Conservation (phyloP, 2,329 filamentous ascomycete genomes). For the Fusarium sp. region DNA sequence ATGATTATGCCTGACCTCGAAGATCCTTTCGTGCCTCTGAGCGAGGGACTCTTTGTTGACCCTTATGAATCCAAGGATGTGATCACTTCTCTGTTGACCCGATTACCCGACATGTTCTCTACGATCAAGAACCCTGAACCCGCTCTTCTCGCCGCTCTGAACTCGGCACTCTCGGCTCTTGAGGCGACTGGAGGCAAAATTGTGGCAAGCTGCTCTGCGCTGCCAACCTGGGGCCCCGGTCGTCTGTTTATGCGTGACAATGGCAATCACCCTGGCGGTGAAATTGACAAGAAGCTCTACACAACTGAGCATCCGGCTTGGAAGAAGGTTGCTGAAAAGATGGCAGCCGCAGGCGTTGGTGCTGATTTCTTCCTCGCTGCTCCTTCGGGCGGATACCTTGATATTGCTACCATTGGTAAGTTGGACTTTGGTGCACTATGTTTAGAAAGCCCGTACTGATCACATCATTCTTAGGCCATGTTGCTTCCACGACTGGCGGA, state of each 20-base stretch:
- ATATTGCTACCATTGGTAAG: slow-evolving; percentile 89
- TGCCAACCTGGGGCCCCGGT: slow-evolving; percentile 92
- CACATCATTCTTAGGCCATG: slow-evolving; percentile 68
- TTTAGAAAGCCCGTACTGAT: not conserved
- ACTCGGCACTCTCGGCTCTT: slow-evolving; percentile 84
- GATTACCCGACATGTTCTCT: slow-evolving; percentile 87
- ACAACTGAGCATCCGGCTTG: slow-evolving; percentile 89
- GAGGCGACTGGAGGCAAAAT: slow-evolving; percentile 92
- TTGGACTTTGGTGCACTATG: not conserved
- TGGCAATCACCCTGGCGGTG: slow-evolving; percentile 83
- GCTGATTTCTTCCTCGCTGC: slow-evolving; percentile 95
- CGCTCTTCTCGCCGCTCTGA: slow-evolving; percentile 84
- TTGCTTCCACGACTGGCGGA: slow-evolving; percentile 89
- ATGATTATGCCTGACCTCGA: slow-evolving; percentile 98
- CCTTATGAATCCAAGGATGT: slow-evolving; percentile 88
- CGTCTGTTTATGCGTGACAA: slow-evolving; percentile 88
- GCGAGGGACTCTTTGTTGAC: slow-evolving; percentile 93
- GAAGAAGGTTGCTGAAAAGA: slow-evolving; percentile 86
- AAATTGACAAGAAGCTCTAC: slow-evolving; percentile 91
- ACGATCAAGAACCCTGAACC: slow-evolving; percentile 91
- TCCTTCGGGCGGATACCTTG: slow-evolving; percentile 88
- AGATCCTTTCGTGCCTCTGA: slow-evolving; percentile 93
- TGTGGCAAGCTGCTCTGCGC: slow-evolving; percentile 84
- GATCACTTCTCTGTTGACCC: slow-evolving; percentile 86
- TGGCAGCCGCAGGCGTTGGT: slow-evolving; percentile 87